phyloP scores from a whole-genome alignment of 2,329 filamentous ascomycete species.

The Fusarium sp. region DNA sequence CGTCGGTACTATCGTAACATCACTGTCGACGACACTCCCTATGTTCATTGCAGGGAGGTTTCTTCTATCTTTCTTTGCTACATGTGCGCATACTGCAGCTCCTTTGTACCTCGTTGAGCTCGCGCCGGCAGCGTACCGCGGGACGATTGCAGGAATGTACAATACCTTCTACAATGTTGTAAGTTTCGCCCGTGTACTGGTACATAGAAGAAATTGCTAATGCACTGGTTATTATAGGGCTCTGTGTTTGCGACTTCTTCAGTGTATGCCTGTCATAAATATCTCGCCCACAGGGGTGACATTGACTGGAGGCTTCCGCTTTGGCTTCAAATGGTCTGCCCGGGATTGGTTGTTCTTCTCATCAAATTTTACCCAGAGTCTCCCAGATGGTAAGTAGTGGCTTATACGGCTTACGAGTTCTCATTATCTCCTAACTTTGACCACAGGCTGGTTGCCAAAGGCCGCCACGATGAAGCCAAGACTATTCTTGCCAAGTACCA shows the following conservation, averaged over 20 bases:
- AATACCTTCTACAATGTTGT: constrained; percentile 57
- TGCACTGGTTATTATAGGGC: constrained; percentile 38
- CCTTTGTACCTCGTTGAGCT: constrained; percentile 72
- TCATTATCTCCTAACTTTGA: not conserved
- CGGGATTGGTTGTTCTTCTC: constrained; percentile 21
- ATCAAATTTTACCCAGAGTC: constrained; percentile 69
- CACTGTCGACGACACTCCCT: constrained; percentile 56
- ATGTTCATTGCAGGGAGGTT: constrained; percentile 66
- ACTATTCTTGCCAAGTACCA: constrained; percentile 57
- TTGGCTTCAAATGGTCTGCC: constrained; percentile 32
- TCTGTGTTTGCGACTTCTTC: constrained; percentile 24
- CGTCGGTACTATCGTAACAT: constrained; percentile 63
- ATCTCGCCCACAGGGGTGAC: constrained; percentile 18
- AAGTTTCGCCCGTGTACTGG: not conserved
- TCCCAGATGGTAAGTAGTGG: constrained; percentile 62
- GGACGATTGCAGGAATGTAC: constrained; percentile 66
- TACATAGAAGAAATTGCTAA: not conserved
- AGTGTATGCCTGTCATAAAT: constrained; percentile 29
- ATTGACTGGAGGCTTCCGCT: constrained; percentile 33
- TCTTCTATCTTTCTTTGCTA: constrained; percentile 65
- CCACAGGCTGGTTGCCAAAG: constrained; percentile 20
- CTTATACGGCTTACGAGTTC: not conserved
- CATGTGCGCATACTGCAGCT: constrained; percentile 66
- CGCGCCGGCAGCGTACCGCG: constrained; percentile 69
- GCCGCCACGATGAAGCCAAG: constrained; percentile 12